phyloP scores from a whole-genome alignment of 768 basidiomycete genomes.

The Rhodosporidiobolus sp. region DNA sequence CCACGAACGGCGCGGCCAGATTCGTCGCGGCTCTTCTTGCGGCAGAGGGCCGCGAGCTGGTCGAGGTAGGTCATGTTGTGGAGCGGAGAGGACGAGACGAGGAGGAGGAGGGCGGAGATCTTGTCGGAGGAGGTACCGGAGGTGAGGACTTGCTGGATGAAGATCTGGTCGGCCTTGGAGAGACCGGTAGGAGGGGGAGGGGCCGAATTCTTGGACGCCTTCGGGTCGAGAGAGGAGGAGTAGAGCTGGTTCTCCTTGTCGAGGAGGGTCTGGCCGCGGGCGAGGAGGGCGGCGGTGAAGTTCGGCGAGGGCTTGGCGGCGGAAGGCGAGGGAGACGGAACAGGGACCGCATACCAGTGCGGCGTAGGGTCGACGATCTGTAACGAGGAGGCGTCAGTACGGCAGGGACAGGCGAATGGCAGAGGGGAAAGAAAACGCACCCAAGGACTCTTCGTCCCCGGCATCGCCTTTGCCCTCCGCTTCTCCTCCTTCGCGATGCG shows the following conservation, averaged over 20 bases:
- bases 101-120: slow-evolving; percentile 80
- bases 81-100: slow-evolving; percentile 60
- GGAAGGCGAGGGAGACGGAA: slow-evolving; percentile 23
- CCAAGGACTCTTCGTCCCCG: slow-evolving; percentile 25
- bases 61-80: slow-evolving; percentile 42
- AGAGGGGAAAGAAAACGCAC: not conserved
- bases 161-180: slow-evolving; percentile 49
- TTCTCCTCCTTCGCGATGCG: slow-evolving; percentile 8
- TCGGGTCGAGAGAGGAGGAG: slow-evolving; percentile 43
- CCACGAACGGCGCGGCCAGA: slow-evolving; percentile 84
- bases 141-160: slow-evolving; percentile 77
- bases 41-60: slow-evolving; percentile 34
- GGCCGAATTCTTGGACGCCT: slow-evolving; percentile 32
- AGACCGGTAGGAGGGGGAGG: slow-evolving; percentile 41
- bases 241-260: slow-evolving; percentile 43
- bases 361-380: slow-evolving; percentile 44
- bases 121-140: slow-evolving; percentile 89
- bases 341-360: slow-evolving; percentile 39
- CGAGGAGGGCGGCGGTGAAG: slow-evolving; percentile 37
- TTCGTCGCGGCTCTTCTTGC: slow-evolving; percentile 78
- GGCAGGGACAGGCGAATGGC: not conserved
- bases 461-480: not conserved
- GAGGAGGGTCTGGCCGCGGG: slow-evolving; percentile 39
- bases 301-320: slow-evolving; percentile 19
- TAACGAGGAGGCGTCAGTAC: too few species aligned